Percentiles rank a stretch among this genome's conserved stretches.
phyloP scores from a whole-genome alignment of 2,329 filamentous ascomycete species.

The Mariannaea elegans region DNA sequence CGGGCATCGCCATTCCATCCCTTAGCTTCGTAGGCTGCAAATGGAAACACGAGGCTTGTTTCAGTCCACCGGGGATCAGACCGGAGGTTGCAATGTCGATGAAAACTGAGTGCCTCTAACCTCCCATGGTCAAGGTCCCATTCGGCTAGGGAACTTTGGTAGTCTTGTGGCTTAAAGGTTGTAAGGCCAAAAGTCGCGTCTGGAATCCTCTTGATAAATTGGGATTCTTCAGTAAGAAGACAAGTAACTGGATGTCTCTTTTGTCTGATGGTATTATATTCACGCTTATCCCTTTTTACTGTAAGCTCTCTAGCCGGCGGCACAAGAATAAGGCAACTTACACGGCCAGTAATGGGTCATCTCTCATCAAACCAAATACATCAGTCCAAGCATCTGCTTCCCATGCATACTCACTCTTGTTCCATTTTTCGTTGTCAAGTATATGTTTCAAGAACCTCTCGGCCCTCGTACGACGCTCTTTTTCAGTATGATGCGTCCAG shows the following conservation, averaged over 20 bases:
- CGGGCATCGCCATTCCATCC: constrained; percentile 10
- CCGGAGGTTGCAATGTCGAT: background rate
- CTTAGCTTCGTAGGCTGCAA: constrained; percentile 11
- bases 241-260: background rate
- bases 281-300: background rate
- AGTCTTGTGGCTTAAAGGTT: background rate
- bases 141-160: background rate
- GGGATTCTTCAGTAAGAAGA: background rate
- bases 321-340: background rate
- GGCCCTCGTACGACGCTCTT: too few relatives aligned
- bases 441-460: background rate
- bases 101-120: background rate
- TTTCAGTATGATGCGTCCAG: too few relatives aligned
- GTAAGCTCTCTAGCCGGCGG: too few relatives aligned
- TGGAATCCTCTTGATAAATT: background rate
- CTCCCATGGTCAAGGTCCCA: background rate
- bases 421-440: background rate
- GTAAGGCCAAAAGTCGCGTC: constrained; percentile 11
- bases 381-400: constrained; percentile 10
- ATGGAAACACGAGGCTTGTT: background rate
- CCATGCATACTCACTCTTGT: constrained; percentile 15
- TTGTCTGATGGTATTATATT: background rate
- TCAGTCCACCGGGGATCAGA: background rate
- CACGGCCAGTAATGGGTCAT: background rate
- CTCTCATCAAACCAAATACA: constrained; percentile 7